These are phyloP conservation scores for Puccinia sorghi DNA, from an alignment of 1,284 basidiomycete species.

Conservation along the genomic window DNA sequence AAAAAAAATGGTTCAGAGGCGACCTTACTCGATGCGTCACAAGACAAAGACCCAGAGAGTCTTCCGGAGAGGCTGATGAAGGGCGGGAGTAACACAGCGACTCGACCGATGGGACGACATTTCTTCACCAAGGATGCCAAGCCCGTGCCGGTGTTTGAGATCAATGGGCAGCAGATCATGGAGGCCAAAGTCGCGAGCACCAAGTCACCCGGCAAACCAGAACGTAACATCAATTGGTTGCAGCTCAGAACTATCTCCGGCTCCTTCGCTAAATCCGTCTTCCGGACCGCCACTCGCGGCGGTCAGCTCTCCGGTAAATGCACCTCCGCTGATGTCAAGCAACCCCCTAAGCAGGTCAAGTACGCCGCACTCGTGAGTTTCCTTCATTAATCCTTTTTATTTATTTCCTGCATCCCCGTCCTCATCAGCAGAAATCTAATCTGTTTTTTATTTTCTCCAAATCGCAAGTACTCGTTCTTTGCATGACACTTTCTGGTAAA, in stretches of 20 bases:
- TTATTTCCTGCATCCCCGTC: too few species aligned
- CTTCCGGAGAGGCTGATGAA: too few species aligned
- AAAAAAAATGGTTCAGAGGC: too few species aligned
- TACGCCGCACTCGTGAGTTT: conserved; percentile 21
- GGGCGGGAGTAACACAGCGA: too few species aligned
- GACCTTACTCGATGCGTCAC: too few species aligned
- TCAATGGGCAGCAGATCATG: background rate
- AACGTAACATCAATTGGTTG: conserved; percentile 25
- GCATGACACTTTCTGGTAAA: too few species aligned
- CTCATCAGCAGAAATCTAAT: too few species aligned
- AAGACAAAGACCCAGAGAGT: too few species aligned
- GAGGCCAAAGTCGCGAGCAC: background rate
- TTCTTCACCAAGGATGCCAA: background rate
- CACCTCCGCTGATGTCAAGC: background rate
- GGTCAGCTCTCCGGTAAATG: background rate
- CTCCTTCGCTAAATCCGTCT: conserved; percentile 14
- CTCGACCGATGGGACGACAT: too few species aligned
- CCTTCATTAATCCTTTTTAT: too few species aligned
- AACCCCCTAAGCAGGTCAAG: background rate
- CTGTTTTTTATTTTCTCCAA: too few species aligned
- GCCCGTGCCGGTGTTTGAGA: background rate
- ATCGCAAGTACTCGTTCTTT: too few species aligned
- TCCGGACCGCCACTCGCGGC: conserved; percentile 11
- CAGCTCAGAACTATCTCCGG: background rate
- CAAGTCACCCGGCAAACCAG: background rate